A percentile compares a stretch with the other conserved stretches of the same genome.
Conservation (phyloP, 2,329 filamentous ascomycete species). For the Achaetomium macrosporum region DNA sequence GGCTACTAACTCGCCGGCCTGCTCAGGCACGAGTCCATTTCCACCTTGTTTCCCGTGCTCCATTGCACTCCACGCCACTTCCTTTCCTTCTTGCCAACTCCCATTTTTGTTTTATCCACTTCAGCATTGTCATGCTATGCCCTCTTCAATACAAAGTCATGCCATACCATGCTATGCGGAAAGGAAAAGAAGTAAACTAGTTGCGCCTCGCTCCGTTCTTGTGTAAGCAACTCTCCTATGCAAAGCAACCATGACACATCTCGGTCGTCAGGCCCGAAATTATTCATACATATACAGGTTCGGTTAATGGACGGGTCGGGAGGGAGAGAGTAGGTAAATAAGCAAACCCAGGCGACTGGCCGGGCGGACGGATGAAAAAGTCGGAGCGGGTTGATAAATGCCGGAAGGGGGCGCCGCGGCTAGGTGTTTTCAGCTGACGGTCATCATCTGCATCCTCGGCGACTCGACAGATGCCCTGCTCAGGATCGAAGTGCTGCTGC, state of each 20-base stretch:
- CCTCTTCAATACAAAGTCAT: no score
- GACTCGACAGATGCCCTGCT: constrained; percentile 46
- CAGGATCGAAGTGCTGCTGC: constrained; percentile 48
- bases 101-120: no score
- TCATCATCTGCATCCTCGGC: constrained; percentile 61
- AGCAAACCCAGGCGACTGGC: no score
- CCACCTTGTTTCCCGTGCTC: no score
- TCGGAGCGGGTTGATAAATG: not conserved
- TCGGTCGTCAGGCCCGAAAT: constrained; percentile 1
- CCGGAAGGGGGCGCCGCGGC: no score
- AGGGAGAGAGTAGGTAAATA: not conserved
- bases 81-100: no score
- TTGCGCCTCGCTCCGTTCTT: not conserved
- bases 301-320: not conserved
- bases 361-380: not conserved
- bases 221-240: not conserved
- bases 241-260: not conserved
- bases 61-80: no score
- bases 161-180: not conserved
- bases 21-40: no score
- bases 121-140: not conserved
- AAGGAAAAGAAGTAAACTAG: not conserved
- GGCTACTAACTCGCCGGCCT: no score
- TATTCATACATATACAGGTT: constrained; percentile 24
- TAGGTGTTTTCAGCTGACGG: constrained; percentile 40